phyloP scores from a whole-genome alignment of 305 asterid genomes.

The Fraxinus xanthoxyloides region DNA sequence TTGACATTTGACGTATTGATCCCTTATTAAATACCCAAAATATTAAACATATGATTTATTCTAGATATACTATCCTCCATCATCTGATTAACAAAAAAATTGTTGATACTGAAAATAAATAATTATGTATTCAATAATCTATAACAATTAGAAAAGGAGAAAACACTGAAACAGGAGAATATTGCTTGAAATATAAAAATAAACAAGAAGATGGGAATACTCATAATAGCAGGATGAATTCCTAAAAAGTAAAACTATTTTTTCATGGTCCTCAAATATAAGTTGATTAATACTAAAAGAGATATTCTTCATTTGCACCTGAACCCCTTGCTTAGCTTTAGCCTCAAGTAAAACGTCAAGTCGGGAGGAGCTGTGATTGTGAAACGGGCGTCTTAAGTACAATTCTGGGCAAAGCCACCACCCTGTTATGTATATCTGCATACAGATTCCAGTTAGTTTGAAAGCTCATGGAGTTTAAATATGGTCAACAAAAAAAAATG shows the following conservation, averaged over 20 bases:
- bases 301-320: slow-evolving; percentile 41
- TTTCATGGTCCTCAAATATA: not conserved
- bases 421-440: slow-evolving; percentile 90
- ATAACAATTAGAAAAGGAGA: not conserved
- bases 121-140: not conserved
- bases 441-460: slow-evolving; percentile 22
- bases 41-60: not conserved
- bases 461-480: slow-evolving; percentile 11
- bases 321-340: slow-evolving; percentile 91
- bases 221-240: not conserved
- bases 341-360: slow-evolving; percentile 81
- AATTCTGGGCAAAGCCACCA: slow-evolving; percentile 99
- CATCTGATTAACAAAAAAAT: not conserved
- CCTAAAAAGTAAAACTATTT: not conserved
- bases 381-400: slow-evolving; percentile 83
- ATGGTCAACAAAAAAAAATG: slow-evolving; percentile 1
- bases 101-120: not conserved
- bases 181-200: slow-evolving; percentile 4
- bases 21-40: not conserved
- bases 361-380: slow-evolving; percentile 59
- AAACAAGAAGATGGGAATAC: slow-evolving; percentile 6
- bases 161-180: slow-evolving; percentile 4
- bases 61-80: not conserved
- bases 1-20: not conserved
- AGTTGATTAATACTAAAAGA: not conserved